Evolutionary conservation across 2,329 filamentous ascomycete genomes (phyloP).

Genomic region (Aaosphaeria arxii): DNA sequence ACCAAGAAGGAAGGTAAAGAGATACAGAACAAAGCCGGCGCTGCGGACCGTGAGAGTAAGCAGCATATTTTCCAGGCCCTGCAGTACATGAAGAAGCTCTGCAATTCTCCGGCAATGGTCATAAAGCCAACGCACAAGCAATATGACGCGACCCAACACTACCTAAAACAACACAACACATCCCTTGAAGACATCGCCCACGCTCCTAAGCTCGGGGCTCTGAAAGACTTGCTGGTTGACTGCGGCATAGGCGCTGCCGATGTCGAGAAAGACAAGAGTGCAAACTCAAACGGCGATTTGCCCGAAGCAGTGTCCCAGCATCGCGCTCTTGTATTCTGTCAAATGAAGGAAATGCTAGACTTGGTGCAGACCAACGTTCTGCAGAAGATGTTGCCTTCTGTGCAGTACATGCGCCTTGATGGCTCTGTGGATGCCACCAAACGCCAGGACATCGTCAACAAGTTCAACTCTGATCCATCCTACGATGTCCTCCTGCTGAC

Average conservation of each 20-base stretch:
- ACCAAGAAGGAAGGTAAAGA: constrained; percentile 89
- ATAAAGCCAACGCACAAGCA: constrained; percentile 91
- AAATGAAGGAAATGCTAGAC: constrained; percentile 99
- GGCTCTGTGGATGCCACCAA: constrained; percentile 89
- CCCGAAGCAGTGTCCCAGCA: constrained; percentile 89
- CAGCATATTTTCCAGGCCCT: constrained; percentile 98
- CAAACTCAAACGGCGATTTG: constrained; percentile 52
- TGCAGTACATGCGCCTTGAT: constrained; percentile 92
- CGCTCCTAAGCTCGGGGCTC: constrained; percentile 86
- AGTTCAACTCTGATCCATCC: constrained; percentile 95
- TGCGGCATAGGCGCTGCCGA: constrained; percentile 79
- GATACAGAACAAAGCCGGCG: constrained; percentile 76
- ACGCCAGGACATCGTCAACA: constrained; percentile 96
- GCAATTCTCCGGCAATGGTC: constrained; percentile 94
- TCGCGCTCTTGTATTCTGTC: constrained; percentile 93
- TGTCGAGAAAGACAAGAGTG: constrained; percentile 43
- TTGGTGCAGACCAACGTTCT: constrained; percentile 96
- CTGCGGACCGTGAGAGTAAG: constrained; percentile 83
- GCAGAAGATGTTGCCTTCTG: constrained; percentile 83
- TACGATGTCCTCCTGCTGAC: constrained; percentile 94
- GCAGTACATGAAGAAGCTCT: constrained; percentile 99
- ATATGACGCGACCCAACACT: constrained; percentile 81
- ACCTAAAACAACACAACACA: constrained; percentile 75
- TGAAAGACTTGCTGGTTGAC: constrained; percentile 93
- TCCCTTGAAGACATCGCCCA: constrained; percentile 81